A percentile compares a stretch with the other conserved stretches of the same genome.
These are phyloP conservation scores for Penicillium sp. DNA, from an alignment of 2,329 filamentous ascomycete species.

Conservation along the genomic window DNA sequence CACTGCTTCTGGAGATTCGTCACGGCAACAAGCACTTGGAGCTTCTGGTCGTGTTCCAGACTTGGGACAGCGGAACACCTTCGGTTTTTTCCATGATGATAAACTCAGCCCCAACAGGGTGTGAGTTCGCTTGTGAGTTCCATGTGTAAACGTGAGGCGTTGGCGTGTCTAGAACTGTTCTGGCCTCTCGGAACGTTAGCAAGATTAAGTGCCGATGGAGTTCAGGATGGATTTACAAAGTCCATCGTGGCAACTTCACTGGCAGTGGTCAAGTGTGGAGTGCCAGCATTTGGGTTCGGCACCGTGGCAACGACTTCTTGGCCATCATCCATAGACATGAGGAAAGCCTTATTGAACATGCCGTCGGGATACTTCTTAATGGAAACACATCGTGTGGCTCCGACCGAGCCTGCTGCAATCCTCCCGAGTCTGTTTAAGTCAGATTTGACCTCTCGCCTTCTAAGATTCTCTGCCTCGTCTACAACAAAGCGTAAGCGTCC, in stretches of 20 bases:
- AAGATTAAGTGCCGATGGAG: not conserved
- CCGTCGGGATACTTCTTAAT: conserved; percentile 1
- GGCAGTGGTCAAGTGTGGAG: not conserved
- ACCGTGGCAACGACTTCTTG: not conserved
- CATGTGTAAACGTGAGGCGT: not conserved
- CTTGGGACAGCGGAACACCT: not conserved
- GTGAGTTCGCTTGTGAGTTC: not conserved
- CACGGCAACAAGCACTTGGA: not conserved
- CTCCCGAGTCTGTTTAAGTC: not conserved
- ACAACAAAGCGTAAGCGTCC: not conserved
- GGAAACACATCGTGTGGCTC: not conserved
- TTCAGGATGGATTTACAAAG: not conserved
- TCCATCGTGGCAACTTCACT: not conserved
- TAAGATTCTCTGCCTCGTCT: conserved; percentile 2
- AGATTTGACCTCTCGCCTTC: not conserved
- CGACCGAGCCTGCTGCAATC: conserved; percentile 3
- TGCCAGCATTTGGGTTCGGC: not conserved
- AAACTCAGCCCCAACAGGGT: not conserved
- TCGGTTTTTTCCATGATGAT: not conserved
- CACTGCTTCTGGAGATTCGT: not conserved
- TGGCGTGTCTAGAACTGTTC: not conserved
- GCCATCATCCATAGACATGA: not conserved
- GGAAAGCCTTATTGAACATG: not conserved
- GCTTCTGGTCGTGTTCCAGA: not conserved
- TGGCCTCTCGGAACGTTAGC: not conserved